Base-by-base conservation (phyloP, 148 eudicot genomes). In the Drosera capensis region DNA sequence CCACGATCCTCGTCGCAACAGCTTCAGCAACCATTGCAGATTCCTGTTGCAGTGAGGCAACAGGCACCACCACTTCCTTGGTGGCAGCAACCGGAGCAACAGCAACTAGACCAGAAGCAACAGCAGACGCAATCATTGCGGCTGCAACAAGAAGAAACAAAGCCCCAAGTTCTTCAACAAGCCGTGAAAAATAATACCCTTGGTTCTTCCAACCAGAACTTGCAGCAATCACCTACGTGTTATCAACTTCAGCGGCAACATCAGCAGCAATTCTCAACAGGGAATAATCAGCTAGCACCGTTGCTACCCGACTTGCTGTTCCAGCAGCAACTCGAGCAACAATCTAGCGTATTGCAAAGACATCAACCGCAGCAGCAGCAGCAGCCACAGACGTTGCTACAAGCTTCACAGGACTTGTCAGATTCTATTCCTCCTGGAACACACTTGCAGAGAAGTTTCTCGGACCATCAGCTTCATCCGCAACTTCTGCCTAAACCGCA, bases 381-480 rank as follows among this genome's bases (percentile, higher is more conserved):
- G 28, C 22, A 60, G 19, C 74, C n/a, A n/a, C n/a, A n/a, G n/a
- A n/a, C 63, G 21, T 14, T 61, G 49, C 78, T 65, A 25, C 84
- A 72, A 42, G 51, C 69, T 20, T 64, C 75, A 23, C 61, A 63
- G 43, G 77, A 72, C 25, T 45, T 60, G 26, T 48, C 69, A 48
- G 85, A 77, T 63, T 74, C 71, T 40, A 66, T 56, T 63, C 58
- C 64, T 16, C 57, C 63, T 53, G 66, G 73, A 58, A 62, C 80
- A 43, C 65, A 74, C 49, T 59, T 57, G 55, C 75, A 70, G 25
- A 71, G 71, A 47, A 64, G 51, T 60, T 55, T 80, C 43, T 58
- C 94, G 1, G 97, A 82, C 36, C 94, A 77, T 52, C 86, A 83
- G 51, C 69, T 74, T 53, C 90, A 83, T 49, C 26, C 76, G 31